phyloP scores from a whole-genome alignment of 2,329 filamentous ascomycete genomes.

The Eutypa lata region DNA sequence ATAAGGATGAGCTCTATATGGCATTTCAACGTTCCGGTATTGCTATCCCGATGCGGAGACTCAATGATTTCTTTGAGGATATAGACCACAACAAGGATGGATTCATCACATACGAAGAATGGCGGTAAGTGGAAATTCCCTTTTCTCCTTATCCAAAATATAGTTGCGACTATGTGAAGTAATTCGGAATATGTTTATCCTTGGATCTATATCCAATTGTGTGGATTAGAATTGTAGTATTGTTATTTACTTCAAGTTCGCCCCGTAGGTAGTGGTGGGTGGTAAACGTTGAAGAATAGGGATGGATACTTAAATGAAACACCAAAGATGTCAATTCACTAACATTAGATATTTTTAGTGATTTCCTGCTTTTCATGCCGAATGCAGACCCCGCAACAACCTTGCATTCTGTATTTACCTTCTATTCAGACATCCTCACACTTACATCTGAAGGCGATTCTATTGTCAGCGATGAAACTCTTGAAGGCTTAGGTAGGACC shows the following conservation, averaged over 20 bases:
- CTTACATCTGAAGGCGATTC: conserved; percentile 94
- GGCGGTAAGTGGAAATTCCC: conserved; percentile 67
- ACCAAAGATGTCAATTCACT: not conserved
- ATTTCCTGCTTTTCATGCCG: conserved; percentile 90
- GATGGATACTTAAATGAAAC: not conserved
- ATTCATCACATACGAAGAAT: conserved; percentile 87
- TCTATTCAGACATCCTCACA: conserved; percentile 85
- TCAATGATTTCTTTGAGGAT: conserved; percentile 83
- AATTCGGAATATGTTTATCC: too few species aligned
- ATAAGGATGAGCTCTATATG: conserved; percentile 75
- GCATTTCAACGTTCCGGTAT: conserved; percentile 80
- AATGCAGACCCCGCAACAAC: conserved; percentile 61
- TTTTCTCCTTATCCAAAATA: not conserved
- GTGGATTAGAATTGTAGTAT: too few species aligned
- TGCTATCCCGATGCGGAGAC: conserved; percentile 69
- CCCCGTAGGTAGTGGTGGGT: too few species aligned
- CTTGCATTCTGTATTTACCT: conserved; percentile 80
- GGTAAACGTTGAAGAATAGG: not conserved
- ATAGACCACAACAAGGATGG: conserved; percentile 89
- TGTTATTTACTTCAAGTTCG: too few species aligned
- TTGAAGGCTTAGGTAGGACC: conserved; percentile 91
- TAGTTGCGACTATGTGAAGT: too few species aligned
- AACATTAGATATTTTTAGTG: conserved; percentile 45
- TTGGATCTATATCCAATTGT: too few species aligned
- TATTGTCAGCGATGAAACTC: conserved; percentile 81